phyloP scores from a whole-genome alignment of 2,329 filamentous ascomycete species.

The Raffaelea albimanens region DNA sequence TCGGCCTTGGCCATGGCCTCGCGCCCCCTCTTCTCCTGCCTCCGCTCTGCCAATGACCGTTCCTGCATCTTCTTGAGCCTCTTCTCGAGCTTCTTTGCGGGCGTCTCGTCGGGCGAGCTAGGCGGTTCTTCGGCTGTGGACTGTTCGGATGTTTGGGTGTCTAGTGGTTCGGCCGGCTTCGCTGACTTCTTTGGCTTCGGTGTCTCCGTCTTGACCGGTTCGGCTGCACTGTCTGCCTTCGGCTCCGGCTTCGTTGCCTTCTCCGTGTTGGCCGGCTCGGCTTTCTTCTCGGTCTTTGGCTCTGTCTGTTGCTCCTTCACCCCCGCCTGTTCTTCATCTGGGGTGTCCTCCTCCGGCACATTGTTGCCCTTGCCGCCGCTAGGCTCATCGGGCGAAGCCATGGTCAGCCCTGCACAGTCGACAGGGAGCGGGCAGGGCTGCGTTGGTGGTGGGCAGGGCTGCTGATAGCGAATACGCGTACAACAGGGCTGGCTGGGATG shows the following conservation, averaged over 20 bases:
- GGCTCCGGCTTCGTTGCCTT: background rate
- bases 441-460: too few species aligned
- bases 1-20: background rate
- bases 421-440: background rate
- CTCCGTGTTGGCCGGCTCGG: background rate
- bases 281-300: background rate
- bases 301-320: too few species aligned
- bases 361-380: background rate
- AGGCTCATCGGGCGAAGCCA: conserved; percentile 9
- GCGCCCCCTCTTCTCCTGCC: background rate
- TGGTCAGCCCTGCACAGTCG: background rate
- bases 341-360: background rate
- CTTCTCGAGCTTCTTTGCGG: conserved; percentile 7
- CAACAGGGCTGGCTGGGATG: too few species aligned
- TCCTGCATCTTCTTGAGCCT: conserved; percentile 3
- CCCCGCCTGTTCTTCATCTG: background rate
- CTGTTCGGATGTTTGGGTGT: too few species aligned
- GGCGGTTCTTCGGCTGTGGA: background rate
- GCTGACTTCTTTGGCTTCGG: background rate
- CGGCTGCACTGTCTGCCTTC: background rate
- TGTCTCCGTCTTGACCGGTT: background rate
- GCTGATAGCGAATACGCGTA: background rate
- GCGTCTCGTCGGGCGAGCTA: conserved; percentile 5
- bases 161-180: background rate
- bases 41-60: background rate